Evolutionary conservation across 139 green algal species (phyloP), one percentile per base, ranked within the genome.

Genomic region (Picochlorum sp.): DNA sequence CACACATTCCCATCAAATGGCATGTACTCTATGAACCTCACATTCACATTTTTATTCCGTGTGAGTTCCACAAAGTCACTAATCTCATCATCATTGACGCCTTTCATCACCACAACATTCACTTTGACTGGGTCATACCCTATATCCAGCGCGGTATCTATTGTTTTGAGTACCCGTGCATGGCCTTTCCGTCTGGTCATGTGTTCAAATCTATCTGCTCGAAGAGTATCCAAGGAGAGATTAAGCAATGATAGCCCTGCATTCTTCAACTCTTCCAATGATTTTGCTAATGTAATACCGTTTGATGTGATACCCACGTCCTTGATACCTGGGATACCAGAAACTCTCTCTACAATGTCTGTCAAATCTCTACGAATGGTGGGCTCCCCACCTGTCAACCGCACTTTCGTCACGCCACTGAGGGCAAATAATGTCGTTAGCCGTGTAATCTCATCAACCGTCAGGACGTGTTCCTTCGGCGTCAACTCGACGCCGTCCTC

Each of bases 21-120:
- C 94, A 99, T 99, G 81, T 95, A 98, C 88, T 99, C 94, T 45
- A 99, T 99, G 81, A 99, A 99, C 16, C 94, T 81, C 8, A 98
- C 92, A 74, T 99, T 98, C 76, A 99, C 71, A n/a, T 84, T 81
- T 44, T 59, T 49, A 31, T 90, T 15, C 1, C 77, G 57, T 9
- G 94, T 97, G 7, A 98, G 66, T 64, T 86, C 82, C 16, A 95
- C 92, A 83, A 99, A 98, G 59, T 96, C 90, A 0, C 38, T 24
- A 4, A 99, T 63, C 77, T 99, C 94, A 68, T 98, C 92, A 24
- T 98, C 94, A 62, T 99, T 99, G 21, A 91, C 72, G 3, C 91
- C 94, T 1, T 90, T 84, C 90, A 97, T 96, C 11, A 99, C 80
- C 57, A 99, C 94, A 44, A 92, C 87, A 67, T 99, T 99, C 7